These are phyloP conservation scores for Babesia bovis DNA, from an alignment of 169 alveolate species.

Conservation along the genomic window DNA sequence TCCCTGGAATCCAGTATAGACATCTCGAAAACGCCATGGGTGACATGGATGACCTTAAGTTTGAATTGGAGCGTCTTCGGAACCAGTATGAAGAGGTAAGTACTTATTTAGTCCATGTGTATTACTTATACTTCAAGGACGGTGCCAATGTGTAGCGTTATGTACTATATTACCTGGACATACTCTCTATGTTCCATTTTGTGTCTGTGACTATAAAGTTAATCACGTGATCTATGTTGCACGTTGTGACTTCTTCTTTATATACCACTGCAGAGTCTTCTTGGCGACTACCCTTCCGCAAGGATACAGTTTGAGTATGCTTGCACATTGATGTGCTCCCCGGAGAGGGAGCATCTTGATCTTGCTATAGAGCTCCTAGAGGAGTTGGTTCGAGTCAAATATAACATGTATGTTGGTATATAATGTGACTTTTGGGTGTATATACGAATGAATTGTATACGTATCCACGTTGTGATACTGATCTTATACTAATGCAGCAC, in stretches of 20 bases:
- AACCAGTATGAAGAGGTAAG: conserved; percentile 59
- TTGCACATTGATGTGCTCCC: conserved; percentile 65
- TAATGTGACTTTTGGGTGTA: too few relatives aligned
- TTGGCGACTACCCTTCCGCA: conserved; percentile 56
- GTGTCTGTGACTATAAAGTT: too few relatives aligned
- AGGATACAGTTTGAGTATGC: conserved; percentile 66
- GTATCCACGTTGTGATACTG: neutral
- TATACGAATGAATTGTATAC: too few relatives aligned
- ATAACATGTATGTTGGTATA: conserved; percentile 32
- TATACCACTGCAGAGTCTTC: too few relatives aligned
- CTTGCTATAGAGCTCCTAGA: conserved; percentile 60
- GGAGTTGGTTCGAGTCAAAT: conserved; percentile 51
- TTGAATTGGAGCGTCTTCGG: conserved; percentile 48
- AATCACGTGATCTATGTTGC: too few relatives aligned
- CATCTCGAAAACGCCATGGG: conserved; percentile 28
- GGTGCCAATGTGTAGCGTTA: neutral
- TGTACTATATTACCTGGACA: neutral
- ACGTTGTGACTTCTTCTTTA: too few relatives aligned
- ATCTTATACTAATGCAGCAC: conserved; percentile 49
- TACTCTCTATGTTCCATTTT: too few relatives aligned
- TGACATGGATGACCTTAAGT: conserved; percentile 53
- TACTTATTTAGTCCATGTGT: too few relatives aligned
- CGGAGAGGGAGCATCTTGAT: conserved; percentile 26
- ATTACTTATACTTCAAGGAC: neutral
- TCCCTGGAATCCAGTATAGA: too few relatives aligned